Conservation (phyloP, 225 moss, liverwort and hornwort species). For the Rhytidiadelphus loreus region DNA sequence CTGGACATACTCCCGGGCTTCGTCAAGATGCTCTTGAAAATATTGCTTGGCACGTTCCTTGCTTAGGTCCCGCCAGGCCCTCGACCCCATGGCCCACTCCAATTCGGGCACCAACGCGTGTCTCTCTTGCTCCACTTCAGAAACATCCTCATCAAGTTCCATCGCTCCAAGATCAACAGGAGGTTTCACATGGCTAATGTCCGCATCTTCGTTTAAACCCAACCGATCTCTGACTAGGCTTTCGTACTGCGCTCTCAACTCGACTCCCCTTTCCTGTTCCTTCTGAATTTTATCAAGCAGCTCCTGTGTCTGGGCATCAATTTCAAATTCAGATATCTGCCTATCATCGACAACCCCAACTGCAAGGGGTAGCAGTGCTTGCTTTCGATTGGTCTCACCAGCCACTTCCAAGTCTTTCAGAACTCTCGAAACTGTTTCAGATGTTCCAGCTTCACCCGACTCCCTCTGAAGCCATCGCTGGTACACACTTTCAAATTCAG, state of each 20-base stretch:
- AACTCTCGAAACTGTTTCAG: conserved; percentile 27
- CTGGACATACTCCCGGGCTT: conserved; percentile 26
- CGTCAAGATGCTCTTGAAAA: conserved; percentile 34
- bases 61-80: conserved; percentile 20
- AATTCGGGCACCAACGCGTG: background rate
- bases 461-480: conserved; percentile 21
- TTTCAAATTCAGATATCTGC: conserved; percentile 2
- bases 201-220: conserved; percentile 31
- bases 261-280: conserved; percentile 39
- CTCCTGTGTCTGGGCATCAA: conserved; percentile 13
- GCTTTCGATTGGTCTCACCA: conserved; percentile 15
- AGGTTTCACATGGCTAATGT: conserved; percentile 27
- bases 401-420: conserved; percentile 39
- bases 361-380: conserved; percentile 55
- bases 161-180: conserved; percentile 8
- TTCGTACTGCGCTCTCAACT: conserved; percentile 37
- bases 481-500: conserved; percentile 23
- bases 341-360: conserved; percentile 27
- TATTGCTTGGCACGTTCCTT: conserved; percentile 32
- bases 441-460: conserved; percentile 1
- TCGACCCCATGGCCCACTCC: conserved; percentile 41
- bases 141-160: conserved; percentile 10
- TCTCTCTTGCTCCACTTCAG: background rate
- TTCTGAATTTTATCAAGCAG: conserved; percentile 36
- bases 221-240: conserved; percentile 36